phyloP scores from a whole-genome alignment of 108 stramenopile genomes.

The Seminavis robusta region DNA sequence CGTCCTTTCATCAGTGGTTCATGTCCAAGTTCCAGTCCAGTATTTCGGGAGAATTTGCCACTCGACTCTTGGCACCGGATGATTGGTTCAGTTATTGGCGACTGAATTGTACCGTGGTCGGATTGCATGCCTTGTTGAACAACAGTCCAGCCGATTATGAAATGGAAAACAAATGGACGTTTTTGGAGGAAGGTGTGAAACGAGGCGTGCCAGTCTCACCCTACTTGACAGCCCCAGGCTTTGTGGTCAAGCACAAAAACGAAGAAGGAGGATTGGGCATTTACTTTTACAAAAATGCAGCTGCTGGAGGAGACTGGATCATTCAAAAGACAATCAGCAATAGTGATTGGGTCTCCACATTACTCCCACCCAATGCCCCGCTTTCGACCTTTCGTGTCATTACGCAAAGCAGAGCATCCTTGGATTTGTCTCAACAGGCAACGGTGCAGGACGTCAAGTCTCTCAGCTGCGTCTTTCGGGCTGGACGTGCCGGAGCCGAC shows the following conservation, averaged over 20 bases:
- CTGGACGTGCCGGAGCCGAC: slow-evolving; percentile 82
- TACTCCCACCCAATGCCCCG: slow-evolving; percentile 92
- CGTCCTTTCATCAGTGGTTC: slow-evolving; percentile 62
- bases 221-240: slow-evolving; percentile 68
- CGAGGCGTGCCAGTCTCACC: slow-evolving; percentile 91
- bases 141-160: slow-evolving; percentile 71
- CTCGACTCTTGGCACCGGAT: slow-evolving; percentile 84
- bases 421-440: slow-evolving; percentile 38
- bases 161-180: slow-evolving; percentile 98
- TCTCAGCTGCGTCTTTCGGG: slow-evolving; percentile 94
- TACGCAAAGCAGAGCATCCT: slow-evolving; percentile 77
- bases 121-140: slow-evolving; percentile 88
- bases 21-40: slow-evolving; percentile 41
- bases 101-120: slow-evolving; percentile 91
- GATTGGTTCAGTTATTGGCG: slow-evolving; percentile 99
- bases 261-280: slow-evolving; percentile 99
- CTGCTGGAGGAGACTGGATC: slow-evolving; percentile 96
- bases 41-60: slow-evolving; percentile 66
- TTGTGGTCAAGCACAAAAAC: slow-evolving; percentile 96
- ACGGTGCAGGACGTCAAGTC: slow-evolving; percentile 55
- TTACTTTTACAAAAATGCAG: slow-evolving; percentile 92
- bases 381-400: slow-evolving; percentile 97
- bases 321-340: slow-evolving; percentile 89
- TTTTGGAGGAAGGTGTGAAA: slow-evolving; percentile 74
- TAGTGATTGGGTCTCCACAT: slow-evolving; percentile 65